Percentiles rank a stretch among this genome's conserved stretches.
phyloP scores from a whole-genome alignment of 2,329 filamentous ascomycete genomes.

The Hymenoscyphus repandus region DNA sequence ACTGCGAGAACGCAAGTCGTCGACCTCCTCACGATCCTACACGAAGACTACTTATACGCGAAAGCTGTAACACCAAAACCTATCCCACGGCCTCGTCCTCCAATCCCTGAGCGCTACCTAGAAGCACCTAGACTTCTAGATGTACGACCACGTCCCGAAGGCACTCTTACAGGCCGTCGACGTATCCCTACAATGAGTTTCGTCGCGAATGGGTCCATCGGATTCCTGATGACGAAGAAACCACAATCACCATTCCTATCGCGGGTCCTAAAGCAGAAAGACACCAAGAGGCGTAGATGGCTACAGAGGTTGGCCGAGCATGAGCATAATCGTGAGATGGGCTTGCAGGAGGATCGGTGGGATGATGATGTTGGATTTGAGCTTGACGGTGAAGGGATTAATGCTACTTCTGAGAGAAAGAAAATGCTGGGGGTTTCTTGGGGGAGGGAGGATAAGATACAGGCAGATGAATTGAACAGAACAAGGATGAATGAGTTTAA shows the following conservation, averaged over 20 bases:
- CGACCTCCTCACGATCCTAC: conserved; percentile 29
- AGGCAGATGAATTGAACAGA: too few species aligned
- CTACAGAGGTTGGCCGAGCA: conserved; percentile 32
- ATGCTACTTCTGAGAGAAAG: too few species aligned
- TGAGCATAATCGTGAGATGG: conserved; percentile 27
- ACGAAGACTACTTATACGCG: background rate
- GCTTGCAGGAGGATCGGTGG: conserved; percentile 4
- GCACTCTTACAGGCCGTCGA: conserved; percentile 46
- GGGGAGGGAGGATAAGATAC: too few species aligned
- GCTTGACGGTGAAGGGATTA: too few species aligned
- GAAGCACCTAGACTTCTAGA: conserved; percentile 43
- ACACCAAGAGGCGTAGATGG: conserved; percentile 38
- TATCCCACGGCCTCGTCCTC: conserved; percentile 8
- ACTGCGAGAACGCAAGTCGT: conserved; percentile 26
- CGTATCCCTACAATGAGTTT: conserved; percentile 50
- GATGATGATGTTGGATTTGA: background rate
- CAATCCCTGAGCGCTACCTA: conserved; percentile 24
- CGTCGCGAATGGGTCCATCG: conserved; percentile 47
- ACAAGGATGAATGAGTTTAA: too few species aligned
- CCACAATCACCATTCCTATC: conserved; percentile 57
- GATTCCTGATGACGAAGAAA: conserved; percentile 63
- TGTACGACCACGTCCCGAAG: conserved; percentile 36
- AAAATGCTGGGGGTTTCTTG: too few species aligned
- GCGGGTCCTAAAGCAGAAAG: conserved; percentile 50
- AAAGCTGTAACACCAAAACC: conserved; percentile 5